Evolutionary conservation across 2,329 filamentous ascomycete genomes (phyloP).

Genomic region (Xylariaceae sp.): DNA sequence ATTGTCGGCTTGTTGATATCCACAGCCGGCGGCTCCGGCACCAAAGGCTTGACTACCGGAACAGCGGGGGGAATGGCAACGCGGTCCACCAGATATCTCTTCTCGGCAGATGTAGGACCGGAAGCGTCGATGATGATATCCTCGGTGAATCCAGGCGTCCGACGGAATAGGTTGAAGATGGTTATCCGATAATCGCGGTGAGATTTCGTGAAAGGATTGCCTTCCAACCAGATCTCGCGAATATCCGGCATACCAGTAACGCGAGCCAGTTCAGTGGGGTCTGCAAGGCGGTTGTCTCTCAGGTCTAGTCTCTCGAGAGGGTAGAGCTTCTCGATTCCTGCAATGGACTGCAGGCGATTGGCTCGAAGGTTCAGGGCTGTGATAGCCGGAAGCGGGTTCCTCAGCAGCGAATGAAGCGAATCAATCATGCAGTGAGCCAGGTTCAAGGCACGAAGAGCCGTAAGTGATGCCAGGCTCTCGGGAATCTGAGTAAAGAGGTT

Average conservation of each 20-base stretch:
- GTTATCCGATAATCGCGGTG: constrained; percentile 78
- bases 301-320: constrained; percentile 87
- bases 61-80: constrained; percentile 67
- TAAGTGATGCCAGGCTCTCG: constrained; percentile 78
- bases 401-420: constrained; percentile 77
- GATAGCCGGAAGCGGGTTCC: constrained; percentile 85
- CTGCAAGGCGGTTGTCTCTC: constrained; percentile 82
- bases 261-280: constrained; percentile 83
- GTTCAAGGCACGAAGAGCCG: constrained; percentile 84
- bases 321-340: constrained; percentile 80
- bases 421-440: constrained; percentile 97
- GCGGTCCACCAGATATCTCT: constrained; percentile 75
- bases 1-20: constrained; percentile 62
- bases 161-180: constrained; percentile 94
- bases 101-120: constrained; percentile 77
- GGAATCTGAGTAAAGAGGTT: constrained; percentile 94
- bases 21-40: constrained; percentile 53
- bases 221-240: constrained; percentile 83
- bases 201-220: constrained; percentile 85
- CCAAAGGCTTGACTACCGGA: constrained; percentile 66
- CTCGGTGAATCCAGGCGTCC: constrained; percentile 79
- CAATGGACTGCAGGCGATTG: constrained; percentile 80
- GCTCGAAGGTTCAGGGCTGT: constrained; percentile 85
- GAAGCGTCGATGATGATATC: constrained; percentile 84
- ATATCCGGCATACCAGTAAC: constrained; percentile 88